These are phyloP conservation scores for Neonectria coccinea DNA, from an alignment of 2,329 filamentous ascomycete species.

Conservation along the genomic window DNA sequence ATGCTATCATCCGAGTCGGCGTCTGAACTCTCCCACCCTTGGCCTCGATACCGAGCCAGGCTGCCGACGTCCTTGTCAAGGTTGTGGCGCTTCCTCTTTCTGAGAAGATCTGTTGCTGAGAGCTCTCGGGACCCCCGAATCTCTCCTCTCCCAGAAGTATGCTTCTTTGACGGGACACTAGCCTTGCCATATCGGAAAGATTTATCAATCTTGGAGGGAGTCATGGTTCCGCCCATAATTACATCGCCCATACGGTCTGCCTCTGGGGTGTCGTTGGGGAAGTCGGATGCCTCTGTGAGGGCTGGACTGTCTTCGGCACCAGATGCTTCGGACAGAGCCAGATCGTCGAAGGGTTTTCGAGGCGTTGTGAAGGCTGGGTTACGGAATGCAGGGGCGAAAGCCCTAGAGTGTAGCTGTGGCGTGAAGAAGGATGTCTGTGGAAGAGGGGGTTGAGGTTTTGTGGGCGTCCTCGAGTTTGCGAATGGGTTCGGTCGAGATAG, in stretches of 20 bases:
- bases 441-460: conserved; percentile 54
- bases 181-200: conserved; percentile 59
- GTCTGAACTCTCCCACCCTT: conserved; percentile 59
- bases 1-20: conserved; percentile 60
- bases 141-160: conserved; percentile 72
- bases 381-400: conserved; percentile 65
- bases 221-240: conserved; percentile 58
- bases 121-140: conserved; percentile 62
- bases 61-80: conserved; percentile 65
- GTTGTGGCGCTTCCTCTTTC: conserved; percentile 66
- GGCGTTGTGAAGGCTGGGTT: conserved; percentile 75
- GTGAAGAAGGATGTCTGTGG: conserved; percentile 61
- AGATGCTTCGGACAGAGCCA: conserved; percentile 66
- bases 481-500: conserved; percentile 52
- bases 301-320: conserved; percentile 71
- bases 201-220: conserved; percentile 61
- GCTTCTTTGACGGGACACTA: conserved; percentile 53
- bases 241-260: conserved; percentile 59
- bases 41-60: conserved; percentile 57
- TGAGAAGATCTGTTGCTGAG: conserved; percentile 58
- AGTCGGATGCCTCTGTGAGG: conserved; percentile 67
- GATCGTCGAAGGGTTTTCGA: conserved; percentile 66
- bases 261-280: conserved; percentile 64
- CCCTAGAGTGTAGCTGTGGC: conserved; percentile 55
- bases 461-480: conserved; percentile 52